Evolutionary conservation across 768 basidiomycete genomes (phyloP), one percentile per base, ranked within the genome.

Genomic region (Amanita brunnescens): DNA sequence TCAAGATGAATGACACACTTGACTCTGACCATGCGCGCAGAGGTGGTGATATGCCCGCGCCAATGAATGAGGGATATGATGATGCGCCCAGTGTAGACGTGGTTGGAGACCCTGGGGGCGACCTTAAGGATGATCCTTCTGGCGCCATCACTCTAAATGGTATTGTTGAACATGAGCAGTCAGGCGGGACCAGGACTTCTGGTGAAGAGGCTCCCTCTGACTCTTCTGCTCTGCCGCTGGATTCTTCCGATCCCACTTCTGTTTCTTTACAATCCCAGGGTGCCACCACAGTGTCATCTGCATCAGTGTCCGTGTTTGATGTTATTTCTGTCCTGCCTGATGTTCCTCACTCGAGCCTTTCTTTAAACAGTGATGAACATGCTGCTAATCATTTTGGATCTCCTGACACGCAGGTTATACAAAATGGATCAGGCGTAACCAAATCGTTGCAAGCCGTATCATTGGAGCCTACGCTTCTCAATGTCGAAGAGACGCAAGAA

Each of bases 261-360:
- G 59, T 45, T 46, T 55, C 60, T 51, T 59, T 62, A 61, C 57
- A 62, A 68, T 62, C 62, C 59, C 55, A 61, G 57, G 60, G 62
- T 62, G 61, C 62, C 49, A 57, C 60, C 60, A 55, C 58, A 57
- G 56, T 57, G 48, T 57, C 64, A 47, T 65, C 67, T 65, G 67
- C 64, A 65, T 68, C 67, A 66, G 67, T 65, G 74, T 78, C 79
- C 70, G 77, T 78, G 63, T 70, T 70, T 65, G 69, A 71, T 64
- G 55, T 67, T 67, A 57, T 64, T 62, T 69, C 67, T 59, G 59
- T 63, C 56, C 61, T 64, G 63, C 58, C 55, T 50, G 55, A 54
- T 56, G 48, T 63, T 66, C 69, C 72, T 77, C 68, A 73, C 64
- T 55, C 60, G 47, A 50, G 57, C 58, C 57, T 57, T 61, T 63